Evolutionary conservation across 192 early-diverging fungal species (phyloP), one percentile per base, ranked within the genome.

Genomic region (Phycomyces blakesleeanus): DNA sequence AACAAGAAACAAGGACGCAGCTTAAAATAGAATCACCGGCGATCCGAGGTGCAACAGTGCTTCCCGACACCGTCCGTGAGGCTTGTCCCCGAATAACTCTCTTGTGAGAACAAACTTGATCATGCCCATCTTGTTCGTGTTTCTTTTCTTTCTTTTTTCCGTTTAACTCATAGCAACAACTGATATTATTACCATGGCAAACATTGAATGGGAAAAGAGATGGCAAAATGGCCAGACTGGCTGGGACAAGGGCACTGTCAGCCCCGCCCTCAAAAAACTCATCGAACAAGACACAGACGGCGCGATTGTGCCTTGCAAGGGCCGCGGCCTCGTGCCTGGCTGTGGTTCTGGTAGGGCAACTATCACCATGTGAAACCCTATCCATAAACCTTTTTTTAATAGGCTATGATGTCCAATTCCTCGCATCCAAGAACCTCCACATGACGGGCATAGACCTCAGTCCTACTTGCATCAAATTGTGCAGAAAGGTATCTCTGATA

Each of bases 321-420:
- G 80, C 21, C 66, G 74, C 38, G 85, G 76, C 5, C 64, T 87
- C n/a, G 83, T 87, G 38, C 85, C 85, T 9, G 85, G 84, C 22
- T 85, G 83, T 42, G 85, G 85, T 29, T 72, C 77, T 39, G 82
- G 70, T 66, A 66, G 34, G 24, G 22, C 25, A 51, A 53, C 44
- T 52, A 37, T 8, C 14, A 3, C 51, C 20, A 40, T 40, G 27
- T 21, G 20, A 29, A 20, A 41, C 22, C 27, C 20, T 39, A 38
- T 26, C 39, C n/a, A 39, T 38, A 41, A 40, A 38, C 61, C 29
- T 21, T 26, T 34, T 25, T 47, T 50, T 51, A 44, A 24, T 15
- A 71, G 71, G 91, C 18, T 88, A 89, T 64, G 93, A 95, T 65
- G 89, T 90, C 27, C 75, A 89, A 73, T 87, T 77, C 59, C 73